A percentile compares a stretch with the other conserved stretches of the same genome.
phyloP scores from a whole-genome alignment of 495 filamentous ascomycete genomes.

The Rhizodiscina lignyota region DNA sequence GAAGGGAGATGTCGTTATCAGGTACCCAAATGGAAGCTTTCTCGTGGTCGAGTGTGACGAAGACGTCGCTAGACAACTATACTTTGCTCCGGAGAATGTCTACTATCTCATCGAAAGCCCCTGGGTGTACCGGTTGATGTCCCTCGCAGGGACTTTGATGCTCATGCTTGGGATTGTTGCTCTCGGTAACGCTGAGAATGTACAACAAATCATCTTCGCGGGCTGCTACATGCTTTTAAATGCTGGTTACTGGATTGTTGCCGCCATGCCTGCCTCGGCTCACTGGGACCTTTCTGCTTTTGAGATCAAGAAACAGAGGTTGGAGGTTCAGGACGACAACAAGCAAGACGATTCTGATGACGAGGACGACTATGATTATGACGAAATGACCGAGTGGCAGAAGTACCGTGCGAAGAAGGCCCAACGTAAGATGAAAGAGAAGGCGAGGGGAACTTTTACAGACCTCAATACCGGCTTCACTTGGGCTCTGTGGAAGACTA shows the following conservation, averaged over 20 bases:
- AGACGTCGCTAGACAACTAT: conserved; percentile 22
- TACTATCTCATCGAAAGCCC: conserved; percentile 19
- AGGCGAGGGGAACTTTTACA: too few relatives aligned
- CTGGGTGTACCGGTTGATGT: conserved; percentile 22
- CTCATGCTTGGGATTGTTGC: conserved; percentile 31
- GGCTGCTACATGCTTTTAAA: conserved; percentile 28
- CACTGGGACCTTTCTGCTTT: conserved; percentile 28
- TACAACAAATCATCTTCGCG: conserved; percentile 26
- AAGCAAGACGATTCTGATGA: too few relatives aligned
- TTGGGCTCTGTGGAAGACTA: conserved; percentile 27
- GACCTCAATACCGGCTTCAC: conserved; percentile 19
- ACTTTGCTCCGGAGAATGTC: conserved; percentile 27
- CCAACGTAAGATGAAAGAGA: background rate
- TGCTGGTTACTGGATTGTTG: conserved; percentile 27
- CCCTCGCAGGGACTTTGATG: conserved; percentile 26
- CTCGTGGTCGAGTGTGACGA: conserved; percentile 22
- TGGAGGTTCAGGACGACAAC: conserved; percentile 14
- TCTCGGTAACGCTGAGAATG: conserved; percentile 24
- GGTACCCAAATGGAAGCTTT: conserved; percentile 23
- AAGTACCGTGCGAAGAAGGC: background rate
- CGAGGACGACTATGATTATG: too few relatives aligned
- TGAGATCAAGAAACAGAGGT: conserved; percentile 13
- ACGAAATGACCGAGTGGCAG: too few relatives aligned
- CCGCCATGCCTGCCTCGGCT: conserved; percentile 21
- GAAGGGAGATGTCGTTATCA: conserved; percentile 21